phyloP scores from a whole-genome alignment of 1,139 yeast genomes.

The Zygosaccharomyces pseudobailii region DNA sequence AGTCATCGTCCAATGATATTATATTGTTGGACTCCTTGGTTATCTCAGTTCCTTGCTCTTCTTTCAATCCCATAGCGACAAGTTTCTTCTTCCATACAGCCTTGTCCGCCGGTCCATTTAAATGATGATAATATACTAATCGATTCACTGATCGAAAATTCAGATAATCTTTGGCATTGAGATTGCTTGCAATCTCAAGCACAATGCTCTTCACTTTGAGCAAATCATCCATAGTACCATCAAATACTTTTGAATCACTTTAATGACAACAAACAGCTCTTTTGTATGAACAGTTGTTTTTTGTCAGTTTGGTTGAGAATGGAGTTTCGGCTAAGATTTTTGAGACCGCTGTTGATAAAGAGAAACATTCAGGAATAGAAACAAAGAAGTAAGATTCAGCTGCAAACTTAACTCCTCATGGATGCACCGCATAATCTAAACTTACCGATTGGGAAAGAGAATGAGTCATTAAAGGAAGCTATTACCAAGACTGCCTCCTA shows the following conservation, averaged over 20 bases:
- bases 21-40: conserved; percentile 32
- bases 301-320: background rate
- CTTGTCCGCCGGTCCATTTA: conserved; percentile 34
- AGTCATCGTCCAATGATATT: conserved; percentile 37
- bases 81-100: conserved; percentile 52
- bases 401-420: background rate
- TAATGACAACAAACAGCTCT: background rate
- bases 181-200: conserved; percentile 19
- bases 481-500: conserved; percentile 72
- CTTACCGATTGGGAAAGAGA: conserved; percentile 6
- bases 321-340: background rate
- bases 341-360: background rate
- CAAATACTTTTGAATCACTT: background rate
- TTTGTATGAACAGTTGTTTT: background rate
- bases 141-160: conserved; percentile 29
- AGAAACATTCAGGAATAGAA: background rate
- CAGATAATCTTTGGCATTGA: conserved; percentile 33
- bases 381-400: background rate
- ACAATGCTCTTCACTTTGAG: conserved; percentile 28
- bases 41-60: conserved; percentile 21
- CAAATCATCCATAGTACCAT: conserved; percentile 23
- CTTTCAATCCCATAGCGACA: conserved; percentile 48
- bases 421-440: background rate
- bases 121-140: conserved; percentile 35
- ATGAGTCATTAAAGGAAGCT: conserved; percentile 39